Evolutionary conservation across 2,329 filamentous ascomycete genomes (phyloP).

Genomic region (Paecilomyces variotii): DNA sequence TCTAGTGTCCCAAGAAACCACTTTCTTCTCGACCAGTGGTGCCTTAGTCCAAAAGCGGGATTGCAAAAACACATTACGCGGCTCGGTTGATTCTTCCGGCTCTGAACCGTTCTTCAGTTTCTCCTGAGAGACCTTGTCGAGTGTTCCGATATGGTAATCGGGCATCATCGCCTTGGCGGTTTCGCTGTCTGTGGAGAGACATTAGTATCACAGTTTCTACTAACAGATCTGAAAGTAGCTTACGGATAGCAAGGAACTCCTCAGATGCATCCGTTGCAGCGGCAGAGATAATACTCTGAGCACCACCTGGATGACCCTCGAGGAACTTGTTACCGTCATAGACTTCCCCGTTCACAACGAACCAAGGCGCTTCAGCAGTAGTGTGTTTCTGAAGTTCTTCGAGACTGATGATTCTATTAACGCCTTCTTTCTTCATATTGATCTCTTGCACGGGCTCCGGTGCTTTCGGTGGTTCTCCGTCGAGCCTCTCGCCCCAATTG

Average conservation of each 20-base stretch:
- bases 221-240: conserved; percentile 29
- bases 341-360: conserved; percentile 79
- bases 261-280: conserved; percentile 78
- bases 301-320: conserved; percentile 76
- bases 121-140: conserved; percentile 54
- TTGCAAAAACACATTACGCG: conserved; percentile 60
- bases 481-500: conserved; percentile 70
- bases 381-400: conserved; percentile 65
- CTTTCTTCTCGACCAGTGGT: conserved; percentile 58
- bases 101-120: conserved; percentile 44
- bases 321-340: conserved; percentile 80
- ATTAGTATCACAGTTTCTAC: background rate
- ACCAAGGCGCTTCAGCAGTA: conserved; percentile 64
- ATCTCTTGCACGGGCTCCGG: conserved; percentile 56
- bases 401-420: conserved; percentile 57
- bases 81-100: conserved; percentile 34
- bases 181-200: conserved; percentile 61
- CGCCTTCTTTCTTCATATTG: conserved; percentile 64
- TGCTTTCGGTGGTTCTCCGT: conserved; percentile 37
- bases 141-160: conserved; percentile 71
- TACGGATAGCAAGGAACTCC: conserved; percentile 87
- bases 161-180: conserved; percentile 88
- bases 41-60: conserved; percentile 66
- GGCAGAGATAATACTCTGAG: conserved; percentile 71
- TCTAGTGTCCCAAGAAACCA: conserved; percentile 67